These are phyloP conservation scores for Phialemoniopsis sp. DNA, from an alignment of 2,329 filamentous ascomycete genomes.

Conservation along the genomic window DNA sequence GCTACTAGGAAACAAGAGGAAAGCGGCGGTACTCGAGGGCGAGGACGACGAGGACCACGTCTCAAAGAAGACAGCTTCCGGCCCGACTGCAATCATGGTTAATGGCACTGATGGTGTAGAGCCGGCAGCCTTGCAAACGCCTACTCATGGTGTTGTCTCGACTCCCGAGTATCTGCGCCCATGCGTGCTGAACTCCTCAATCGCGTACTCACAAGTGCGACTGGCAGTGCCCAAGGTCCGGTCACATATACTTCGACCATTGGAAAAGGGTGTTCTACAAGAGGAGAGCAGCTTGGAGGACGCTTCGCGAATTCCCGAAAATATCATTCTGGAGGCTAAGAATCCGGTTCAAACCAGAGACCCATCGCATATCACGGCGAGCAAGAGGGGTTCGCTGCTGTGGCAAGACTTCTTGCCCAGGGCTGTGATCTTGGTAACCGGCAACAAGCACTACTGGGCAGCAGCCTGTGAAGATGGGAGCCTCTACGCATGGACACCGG, in stretches of 20 bases:
- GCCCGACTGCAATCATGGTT: constrained; percentile 56
- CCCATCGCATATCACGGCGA: constrained; percentile 78
- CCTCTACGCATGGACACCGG: constrained; percentile 87
- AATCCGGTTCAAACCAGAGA: constrained; percentile 77
- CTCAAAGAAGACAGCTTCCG: constrained; percentile 50
- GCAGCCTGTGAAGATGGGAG: constrained; percentile 91
- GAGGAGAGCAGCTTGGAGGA: constrained; percentile 52
- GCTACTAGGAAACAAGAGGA: constrained; percentile 90
- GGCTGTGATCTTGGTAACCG: constrained; percentile 84
- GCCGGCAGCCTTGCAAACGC: constrained; percentile 61
- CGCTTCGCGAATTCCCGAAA: constrained; percentile 60
- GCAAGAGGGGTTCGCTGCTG: constrained; percentile 72
- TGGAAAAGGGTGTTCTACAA: constrained; percentile 62
- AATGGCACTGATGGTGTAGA: constrained; percentile 77
- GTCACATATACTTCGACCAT: constrained; percentile 74
- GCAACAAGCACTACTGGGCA: constrained; percentile 87
- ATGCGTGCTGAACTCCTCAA: constrained; percentile 77
- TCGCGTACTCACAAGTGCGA: constrained; percentile 77
- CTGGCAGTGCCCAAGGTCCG: constrained; percentile 85
- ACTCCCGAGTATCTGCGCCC: constrained; percentile 85
- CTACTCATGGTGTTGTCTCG: constrained; percentile 56
- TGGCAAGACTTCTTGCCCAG: constrained; percentile 95
- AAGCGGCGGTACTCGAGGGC: constrained; percentile 66
- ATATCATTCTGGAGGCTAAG: constrained; percentile 80
- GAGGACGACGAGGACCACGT: constrained; percentile 67